Evolutionary conservation across 1,284 basidiomycete species (phyloP).

Genomic region (Ustilago xerochloae): DNA sequence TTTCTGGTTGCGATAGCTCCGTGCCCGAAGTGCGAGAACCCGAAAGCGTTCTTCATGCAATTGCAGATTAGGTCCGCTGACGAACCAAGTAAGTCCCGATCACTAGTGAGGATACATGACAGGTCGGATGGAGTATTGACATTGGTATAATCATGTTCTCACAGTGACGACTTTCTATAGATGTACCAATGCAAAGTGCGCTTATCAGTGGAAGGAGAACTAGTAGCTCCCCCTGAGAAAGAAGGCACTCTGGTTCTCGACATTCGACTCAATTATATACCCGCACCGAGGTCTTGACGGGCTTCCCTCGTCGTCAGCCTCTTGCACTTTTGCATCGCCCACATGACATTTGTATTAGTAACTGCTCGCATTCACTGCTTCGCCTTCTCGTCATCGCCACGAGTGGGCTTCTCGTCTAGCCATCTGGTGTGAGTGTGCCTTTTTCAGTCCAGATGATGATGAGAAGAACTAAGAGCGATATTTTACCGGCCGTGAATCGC

Average conservation of each 20-base stretch:
- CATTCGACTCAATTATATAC: conserved; percentile 7
- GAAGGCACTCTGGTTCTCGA: too few relatives aligned
- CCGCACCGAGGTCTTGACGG: background rate
- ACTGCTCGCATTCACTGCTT: background rate
- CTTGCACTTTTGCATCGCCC: background rate
- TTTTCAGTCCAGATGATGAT: too few relatives aligned
- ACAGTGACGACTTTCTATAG: conserved; percentile 66
- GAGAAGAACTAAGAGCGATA: too few relatives aligned
- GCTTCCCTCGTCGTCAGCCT: too few relatives aligned
- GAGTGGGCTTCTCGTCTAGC: too few relatives aligned
- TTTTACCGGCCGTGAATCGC: too few relatives aligned
- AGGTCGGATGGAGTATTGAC: too few relatives aligned
- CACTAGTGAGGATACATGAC: too few relatives aligned
- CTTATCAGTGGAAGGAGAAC: conserved; percentile 64
- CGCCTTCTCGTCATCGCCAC: too few relatives aligned
- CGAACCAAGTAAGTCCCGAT: conserved; percentile 64
- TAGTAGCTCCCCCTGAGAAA: too few relatives aligned
- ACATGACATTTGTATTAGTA: background rate
- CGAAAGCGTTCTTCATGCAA: conserved; percentile 92
- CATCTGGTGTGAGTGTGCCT: too few relatives aligned
- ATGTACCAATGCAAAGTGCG: conserved; percentile 58
- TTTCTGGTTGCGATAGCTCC: conserved; percentile 25
- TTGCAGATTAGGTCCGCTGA: conserved; percentile 90
- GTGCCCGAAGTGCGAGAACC: conserved; percentile 91
- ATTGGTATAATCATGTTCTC: background rate